phyloP scores from a whole-genome alignment of 2,329 filamentous ascomycete species.

The Aspergillus calidoustus region DNA sequence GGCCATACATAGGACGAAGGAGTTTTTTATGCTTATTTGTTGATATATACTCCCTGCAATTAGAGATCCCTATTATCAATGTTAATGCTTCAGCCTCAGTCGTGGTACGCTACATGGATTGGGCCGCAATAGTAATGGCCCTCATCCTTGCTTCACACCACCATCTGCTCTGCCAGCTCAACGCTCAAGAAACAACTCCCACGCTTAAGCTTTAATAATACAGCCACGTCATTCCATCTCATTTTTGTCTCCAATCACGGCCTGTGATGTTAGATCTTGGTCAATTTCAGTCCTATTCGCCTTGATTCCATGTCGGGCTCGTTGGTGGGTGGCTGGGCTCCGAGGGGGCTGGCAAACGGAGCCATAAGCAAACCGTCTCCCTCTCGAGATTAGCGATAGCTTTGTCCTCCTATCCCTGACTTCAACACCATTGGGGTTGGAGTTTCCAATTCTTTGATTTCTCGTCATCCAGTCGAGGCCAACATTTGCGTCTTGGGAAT shows the following conservation, averaged over 20 bases:
- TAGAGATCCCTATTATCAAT: background rate
- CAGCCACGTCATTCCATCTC: constrained; percentile 14
- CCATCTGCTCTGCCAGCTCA: constrained; percentile 19
- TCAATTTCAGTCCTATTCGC: constrained; percentile 11
- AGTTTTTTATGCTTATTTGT: background rate
- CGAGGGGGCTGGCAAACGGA: constrained; percentile 25
- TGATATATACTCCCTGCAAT: background rate
- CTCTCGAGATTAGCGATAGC: constrained; percentile 2
- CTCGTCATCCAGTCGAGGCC: background rate
- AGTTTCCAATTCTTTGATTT: constrained; percentile 13
- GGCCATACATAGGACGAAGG: background rate
- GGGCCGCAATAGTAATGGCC: constrained; percentile 7
- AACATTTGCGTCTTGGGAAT: constrained; percentile 23
- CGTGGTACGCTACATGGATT: background rate
- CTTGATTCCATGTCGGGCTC: constrained; percentile 13
- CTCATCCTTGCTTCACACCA: background rate
- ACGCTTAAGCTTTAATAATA: constrained; percentile 3
- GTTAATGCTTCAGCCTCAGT: background rate
- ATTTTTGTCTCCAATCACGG: constrained; percentile 17
- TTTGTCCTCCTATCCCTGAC: background rate
- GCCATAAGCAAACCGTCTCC: constrained; percentile 24
- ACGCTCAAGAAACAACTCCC: constrained; percentile 5
- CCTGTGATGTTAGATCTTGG: constrained; percentile 17
- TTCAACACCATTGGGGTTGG: background rate
- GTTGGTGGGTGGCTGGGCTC: constrained; percentile 23